Conservation (phyloP, 2,329 filamentous ascomycete species). For the Cercospora sojina region DNA sequence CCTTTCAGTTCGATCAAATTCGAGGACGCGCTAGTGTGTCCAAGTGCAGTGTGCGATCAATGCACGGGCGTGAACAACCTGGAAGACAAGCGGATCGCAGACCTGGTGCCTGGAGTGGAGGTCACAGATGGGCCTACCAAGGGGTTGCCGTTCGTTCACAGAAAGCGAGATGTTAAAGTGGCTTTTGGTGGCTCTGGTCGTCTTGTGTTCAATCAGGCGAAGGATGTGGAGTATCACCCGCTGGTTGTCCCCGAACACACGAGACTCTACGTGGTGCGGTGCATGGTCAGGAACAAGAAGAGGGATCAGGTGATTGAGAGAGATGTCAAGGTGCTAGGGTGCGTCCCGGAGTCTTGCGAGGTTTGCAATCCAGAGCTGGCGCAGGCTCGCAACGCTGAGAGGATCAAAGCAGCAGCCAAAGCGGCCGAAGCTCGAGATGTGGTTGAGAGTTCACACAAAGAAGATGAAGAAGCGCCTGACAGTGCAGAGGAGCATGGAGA, state of each 20-base stretch:
- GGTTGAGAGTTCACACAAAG: neutral
- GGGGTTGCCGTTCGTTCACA: constrained; percentile 4
- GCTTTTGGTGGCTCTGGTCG: neutral
- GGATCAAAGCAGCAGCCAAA: neutral
- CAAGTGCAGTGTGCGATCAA: neutral
- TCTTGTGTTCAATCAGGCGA: neutral
- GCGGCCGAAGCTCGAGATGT: no score
- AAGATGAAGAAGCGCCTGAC: neutral
- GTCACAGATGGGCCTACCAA: neutral
- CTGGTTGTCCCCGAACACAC: neutral
- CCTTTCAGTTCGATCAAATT: neutral
- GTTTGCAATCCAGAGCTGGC: neutral
- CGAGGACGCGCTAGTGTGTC: neutral
- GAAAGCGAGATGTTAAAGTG: neutral
- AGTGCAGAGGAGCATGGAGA: neutral
- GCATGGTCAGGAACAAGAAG: neutral
- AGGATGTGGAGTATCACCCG: neutral
- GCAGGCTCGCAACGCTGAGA: neutral
- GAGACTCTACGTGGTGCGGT: neutral
- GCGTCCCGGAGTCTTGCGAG: neutral
- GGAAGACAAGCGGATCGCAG: neutral
- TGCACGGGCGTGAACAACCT: neutral
- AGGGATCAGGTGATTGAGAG: neutral
- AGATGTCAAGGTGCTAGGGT: neutral
- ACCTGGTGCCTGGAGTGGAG: neutral